Evolutionary conservation across 306 rosid species (phyloP).

Genomic region (Vigna mungo): DNA sequence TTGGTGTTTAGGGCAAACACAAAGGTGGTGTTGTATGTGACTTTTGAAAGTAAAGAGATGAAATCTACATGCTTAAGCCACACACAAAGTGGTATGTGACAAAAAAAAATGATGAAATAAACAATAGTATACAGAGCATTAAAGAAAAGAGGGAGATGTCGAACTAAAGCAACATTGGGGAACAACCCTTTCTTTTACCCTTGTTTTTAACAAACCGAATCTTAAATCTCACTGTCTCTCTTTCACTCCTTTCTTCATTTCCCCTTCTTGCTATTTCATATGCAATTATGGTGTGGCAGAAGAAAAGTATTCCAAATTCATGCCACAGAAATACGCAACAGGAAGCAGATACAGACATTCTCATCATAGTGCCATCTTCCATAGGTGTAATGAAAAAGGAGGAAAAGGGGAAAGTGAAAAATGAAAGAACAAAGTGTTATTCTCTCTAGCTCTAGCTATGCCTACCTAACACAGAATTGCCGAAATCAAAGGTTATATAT

Average conservation of each 20-base stretch:
- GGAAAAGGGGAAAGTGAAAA: conserved; percentile 38
- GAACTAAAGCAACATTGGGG: conserved; percentile 56
- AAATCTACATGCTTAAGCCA: conserved; percentile 50
- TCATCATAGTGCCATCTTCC: not conserved
- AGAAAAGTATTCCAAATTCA: conserved; percentile 35
- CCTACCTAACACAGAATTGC: too few species aligned
- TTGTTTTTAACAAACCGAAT: conserved; percentile 54
- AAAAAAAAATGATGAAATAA: conserved; percentile 22
- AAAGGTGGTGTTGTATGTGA: conserved; percentile 45
- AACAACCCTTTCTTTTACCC: conserved; percentile 49
- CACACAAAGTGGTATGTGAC: conserved; percentile 59
- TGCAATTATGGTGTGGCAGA: conserved; percentile 41
- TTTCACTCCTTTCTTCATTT: conserved; percentile 38
- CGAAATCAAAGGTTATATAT: too few species aligned
- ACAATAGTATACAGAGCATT: conserved; percentile 17
- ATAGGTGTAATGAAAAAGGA: conserved; percentile 13
- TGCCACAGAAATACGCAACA: conserved; percentile 25
- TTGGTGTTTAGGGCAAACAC: conserved; percentile 49
- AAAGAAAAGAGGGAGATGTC: conserved; percentile 43
- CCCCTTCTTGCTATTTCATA: conserved; percentile 38
- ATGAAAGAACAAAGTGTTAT: conserved; percentile 40
- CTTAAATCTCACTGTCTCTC: conserved; percentile 34
- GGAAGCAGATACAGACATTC: conserved; percentile 31
- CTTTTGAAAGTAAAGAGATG: conserved; percentile 45
- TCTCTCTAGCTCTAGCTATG: conserved; percentile 38